phyloP scores from a whole-genome alignment of 495 filamentous ascomycete genomes.

The Tuber microsphaerosporum region DNA sequence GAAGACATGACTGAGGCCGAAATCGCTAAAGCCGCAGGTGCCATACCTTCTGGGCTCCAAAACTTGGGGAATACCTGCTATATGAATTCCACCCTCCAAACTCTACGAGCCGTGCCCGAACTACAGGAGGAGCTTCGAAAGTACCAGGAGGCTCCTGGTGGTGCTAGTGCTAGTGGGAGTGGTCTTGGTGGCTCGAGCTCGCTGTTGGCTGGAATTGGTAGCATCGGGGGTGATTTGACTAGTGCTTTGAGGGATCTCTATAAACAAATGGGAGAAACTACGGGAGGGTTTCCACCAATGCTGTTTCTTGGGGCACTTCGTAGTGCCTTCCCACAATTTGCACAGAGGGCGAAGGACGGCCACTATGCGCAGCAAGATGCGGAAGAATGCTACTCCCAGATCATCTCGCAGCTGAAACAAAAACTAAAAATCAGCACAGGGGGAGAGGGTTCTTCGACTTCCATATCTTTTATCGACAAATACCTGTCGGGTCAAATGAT shows the following conservation, averaged over 20 bases:
- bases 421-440: constrained; percentile 61
- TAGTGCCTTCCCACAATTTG: constrained; percentile 83
- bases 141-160: constrained; percentile 50
- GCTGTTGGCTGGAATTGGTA: constrained; percentile 51
- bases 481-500: constrained; percentile 78
- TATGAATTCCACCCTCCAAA: constrained; percentile 91
- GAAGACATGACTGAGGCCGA: constrained; percentile 99
- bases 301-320: constrained; percentile 79
- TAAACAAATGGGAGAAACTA: constrained; percentile 87
- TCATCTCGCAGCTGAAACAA: constrained; percentile 73
- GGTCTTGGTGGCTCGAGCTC: constrained; percentile 40
- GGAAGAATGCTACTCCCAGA: constrained; percentile 97
- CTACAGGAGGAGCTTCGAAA: constrained; percentile 69
- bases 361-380: constrained; percentile 92
- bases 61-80: constrained; percentile 98
- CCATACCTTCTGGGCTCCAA: constrained; percentile 78
- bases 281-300: constrained; percentile 76
- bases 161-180: constrained; percentile 15
- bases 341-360: constrained; percentile 71
- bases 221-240: constrained; percentile 64
- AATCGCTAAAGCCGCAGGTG: constrained; percentile 70
- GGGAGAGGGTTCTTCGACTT: constrained; percentile 44
- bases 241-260: constrained; percentile 77
- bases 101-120: constrained; percentile 81
- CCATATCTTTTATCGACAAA: constrained; percentile 75